Evolutionary conservation across 495 filamentous ascomycete genomes (phyloP), one percentile per base, ranked within the genome.

Genomic region (Daldinia caldariorum): DNA sequence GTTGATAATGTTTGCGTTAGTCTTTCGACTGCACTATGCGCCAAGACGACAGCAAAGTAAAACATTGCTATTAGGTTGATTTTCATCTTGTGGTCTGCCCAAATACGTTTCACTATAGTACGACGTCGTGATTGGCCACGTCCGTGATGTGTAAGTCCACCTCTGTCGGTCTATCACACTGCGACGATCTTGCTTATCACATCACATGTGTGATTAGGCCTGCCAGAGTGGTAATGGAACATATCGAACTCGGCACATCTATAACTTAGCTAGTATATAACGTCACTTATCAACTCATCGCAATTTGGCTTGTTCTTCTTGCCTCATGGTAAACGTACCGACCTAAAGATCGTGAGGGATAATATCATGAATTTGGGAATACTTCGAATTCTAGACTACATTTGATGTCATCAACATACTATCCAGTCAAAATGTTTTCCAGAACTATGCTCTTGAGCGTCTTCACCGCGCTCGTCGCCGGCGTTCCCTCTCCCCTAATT

Each of bases 91-190:
- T 61, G 39, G 61, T 72, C 64, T 55, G 60, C 35, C 16, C 35
- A 31, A 37, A 3, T 18, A 14, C 6, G 50, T 9, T 39, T 6
- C 26, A 26, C 1, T 26, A 49, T 43, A 13, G 34, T 32, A 12
- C 34, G 14, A 1, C 32, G 20, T 37, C 20, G 31, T 67, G 54
- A 72, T 67, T 72, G 69, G 69, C 10, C 18, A 47, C 53, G 47
- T 64, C 64, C 57, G 69, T 67, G 69, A 72, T 67, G 26, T 38
- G 41, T 7, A 64, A 63, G 69, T 67, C 55, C 61, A 34, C 49
- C 47, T 29, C 57, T 62, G 65, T 34, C 26, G 55, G 55, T 51
- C 60, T n/a, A 61, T 67, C 69, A 67, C 63, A 49, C 53, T 60
- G 47, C 31, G 59, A 29, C 43, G 63, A 67, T 63, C 37, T 62